Conservation (phyloP, 2,329 filamentous ascomycete genomes). For the Elsinoe arachidis region DNA sequence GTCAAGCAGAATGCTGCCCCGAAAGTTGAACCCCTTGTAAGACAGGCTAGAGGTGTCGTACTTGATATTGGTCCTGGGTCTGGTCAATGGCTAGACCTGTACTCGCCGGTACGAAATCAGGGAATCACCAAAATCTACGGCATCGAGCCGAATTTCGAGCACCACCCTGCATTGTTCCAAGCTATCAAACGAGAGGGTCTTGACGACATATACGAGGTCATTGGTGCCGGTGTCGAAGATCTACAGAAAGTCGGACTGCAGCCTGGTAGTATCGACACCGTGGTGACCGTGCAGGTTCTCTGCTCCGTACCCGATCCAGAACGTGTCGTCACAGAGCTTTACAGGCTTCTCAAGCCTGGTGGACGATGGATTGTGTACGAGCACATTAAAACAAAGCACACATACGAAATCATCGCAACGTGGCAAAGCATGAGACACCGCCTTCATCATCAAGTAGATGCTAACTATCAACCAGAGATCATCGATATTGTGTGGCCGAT, state of each 20-base stretch:
- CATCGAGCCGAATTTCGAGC: constrained; percentile 53
- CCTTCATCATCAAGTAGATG: not conserved
- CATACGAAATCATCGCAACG: constrained; percentile 24
- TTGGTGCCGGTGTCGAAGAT: constrained; percentile 55
- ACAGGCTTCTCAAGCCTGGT: constrained; percentile 51
- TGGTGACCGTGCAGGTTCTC: constrained; percentile 53
- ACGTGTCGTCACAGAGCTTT: constrained; percentile 47
- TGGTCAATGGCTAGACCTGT: constrained; percentile 53
- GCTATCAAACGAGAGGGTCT: constrained; percentile 47
- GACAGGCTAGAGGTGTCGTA: constrained; percentile 45
- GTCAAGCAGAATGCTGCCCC: constrained; percentile 37
- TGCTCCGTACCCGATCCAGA: constrained; percentile 56
- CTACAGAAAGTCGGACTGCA: constrained; percentile 41
- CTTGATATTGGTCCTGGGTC: constrained; percentile 56
- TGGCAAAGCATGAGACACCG: constrained; percentile 27
- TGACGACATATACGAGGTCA: constrained; percentile 50
- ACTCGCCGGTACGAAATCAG: constrained; percentile 27
- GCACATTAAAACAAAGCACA: constrained; percentile 42
- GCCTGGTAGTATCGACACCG: constrained; percentile 46
- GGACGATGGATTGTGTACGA: constrained; percentile 57
- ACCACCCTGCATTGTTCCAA: constrained; percentile 41
- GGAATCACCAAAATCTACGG: constrained; percentile 45
- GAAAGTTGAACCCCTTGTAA: constrained; percentile 47
- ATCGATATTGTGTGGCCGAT: constrained; percentile 29
- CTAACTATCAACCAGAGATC: constrained; percentile 16